Evolutionary conservation across 2,329 filamentous ascomycete species (phyloP).

Genomic region (Pseudocercospora crystallina): DNA sequence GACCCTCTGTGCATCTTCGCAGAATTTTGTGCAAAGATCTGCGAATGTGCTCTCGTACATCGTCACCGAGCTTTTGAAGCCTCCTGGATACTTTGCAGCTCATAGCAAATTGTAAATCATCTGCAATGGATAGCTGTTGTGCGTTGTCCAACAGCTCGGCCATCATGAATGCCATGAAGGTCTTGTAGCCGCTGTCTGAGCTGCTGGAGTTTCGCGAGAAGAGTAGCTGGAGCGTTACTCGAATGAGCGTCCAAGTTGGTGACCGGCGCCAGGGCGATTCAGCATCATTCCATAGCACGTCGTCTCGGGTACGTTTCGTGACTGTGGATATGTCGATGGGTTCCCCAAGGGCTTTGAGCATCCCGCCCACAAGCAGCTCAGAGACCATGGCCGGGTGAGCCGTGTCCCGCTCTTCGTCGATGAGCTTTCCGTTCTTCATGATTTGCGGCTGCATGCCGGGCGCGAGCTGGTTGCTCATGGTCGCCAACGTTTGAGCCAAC

Average conservation of each 20-base stretch:
- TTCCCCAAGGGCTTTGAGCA: conserved; percentile 5
- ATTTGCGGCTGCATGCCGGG: conserved; percentile 20
- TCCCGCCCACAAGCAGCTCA: conserved; percentile 50
- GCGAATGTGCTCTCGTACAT: not conserved
- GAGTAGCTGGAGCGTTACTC: conserved; percentile 57
- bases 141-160: conserved; percentile 7
- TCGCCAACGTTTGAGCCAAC: conserved; percentile 19
- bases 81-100: conserved; percentile 11
- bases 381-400: conserved; percentile 58
- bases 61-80: conserved; percentile 5
- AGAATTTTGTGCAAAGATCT: conserved; percentile 1
- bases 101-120: conserved; percentile 11
- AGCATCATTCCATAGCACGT: conserved; percentile 51
- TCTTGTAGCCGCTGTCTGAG: conserved; percentile 6
- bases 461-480: conserved; percentile 19
- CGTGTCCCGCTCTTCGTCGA: conserved; percentile 61
- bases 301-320: conserved; percentile 62
- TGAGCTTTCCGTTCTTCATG: conserved; percentile 51
- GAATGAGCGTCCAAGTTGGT: conserved; percentile 62
- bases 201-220: conserved; percentile 34
- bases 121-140: not conserved
- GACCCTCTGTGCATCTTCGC: not conserved
- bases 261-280: conserved; percentile 62
- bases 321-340: conserved; percentile 31
- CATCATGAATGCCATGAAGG: conserved; percentile 9